Conservation (phyloP, 352 stramenopile genomes). For the Phytopythium aichiense region DNA sequence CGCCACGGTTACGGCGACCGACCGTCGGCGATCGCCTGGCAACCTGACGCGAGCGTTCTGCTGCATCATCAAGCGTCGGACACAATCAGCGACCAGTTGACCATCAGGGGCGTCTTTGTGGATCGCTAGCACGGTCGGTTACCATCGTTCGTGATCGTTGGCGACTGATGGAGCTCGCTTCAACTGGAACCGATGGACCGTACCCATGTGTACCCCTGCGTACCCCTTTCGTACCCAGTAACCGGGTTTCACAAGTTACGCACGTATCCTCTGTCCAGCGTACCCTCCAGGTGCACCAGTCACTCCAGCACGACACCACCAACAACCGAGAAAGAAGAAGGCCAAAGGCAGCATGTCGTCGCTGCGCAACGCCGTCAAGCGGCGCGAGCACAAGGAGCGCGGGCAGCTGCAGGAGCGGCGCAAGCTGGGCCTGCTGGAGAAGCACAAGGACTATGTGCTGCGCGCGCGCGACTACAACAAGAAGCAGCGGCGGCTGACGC, state of each 20-base stretch:
- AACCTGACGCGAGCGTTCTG: too few species aligned
- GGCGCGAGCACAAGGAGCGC: conserved; percentile 97
- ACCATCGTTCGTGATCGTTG: too few species aligned
- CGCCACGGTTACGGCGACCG: too few species aligned
- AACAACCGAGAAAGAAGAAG: neutral
- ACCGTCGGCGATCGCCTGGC: too few species aligned
- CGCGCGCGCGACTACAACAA: conserved; percentile 95
- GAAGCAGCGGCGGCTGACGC: conserved; percentile 90
- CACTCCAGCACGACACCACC: too few species aligned
- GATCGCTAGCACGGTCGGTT: too few species aligned
- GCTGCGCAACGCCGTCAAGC: conserved; percentile 98
- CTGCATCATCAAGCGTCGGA: too few species aligned
- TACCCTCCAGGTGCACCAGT: neutral
- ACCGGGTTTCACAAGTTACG: neutral
- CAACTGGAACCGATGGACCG: too few species aligned
- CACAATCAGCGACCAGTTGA: too few species aligned
- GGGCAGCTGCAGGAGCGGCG: conserved; percentile 90
- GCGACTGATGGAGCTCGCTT: too few species aligned
- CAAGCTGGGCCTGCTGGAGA: conserved; percentile 96
- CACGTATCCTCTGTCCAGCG: neutral
- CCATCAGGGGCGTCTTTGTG: too few species aligned
- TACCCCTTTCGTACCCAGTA: neutral
- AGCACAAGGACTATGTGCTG: conserved; percentile 98
- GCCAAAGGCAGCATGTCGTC: conserved; percentile 37
- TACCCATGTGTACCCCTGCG: too few species aligned